A percentile compares a stretch with the other conserved stretches of the same genome.
These are phyloP conservation scores for Leccinum pachyderme DNA, from an alignment of 1,284 basidiomycete species.

Conservation along the genomic window DNA sequence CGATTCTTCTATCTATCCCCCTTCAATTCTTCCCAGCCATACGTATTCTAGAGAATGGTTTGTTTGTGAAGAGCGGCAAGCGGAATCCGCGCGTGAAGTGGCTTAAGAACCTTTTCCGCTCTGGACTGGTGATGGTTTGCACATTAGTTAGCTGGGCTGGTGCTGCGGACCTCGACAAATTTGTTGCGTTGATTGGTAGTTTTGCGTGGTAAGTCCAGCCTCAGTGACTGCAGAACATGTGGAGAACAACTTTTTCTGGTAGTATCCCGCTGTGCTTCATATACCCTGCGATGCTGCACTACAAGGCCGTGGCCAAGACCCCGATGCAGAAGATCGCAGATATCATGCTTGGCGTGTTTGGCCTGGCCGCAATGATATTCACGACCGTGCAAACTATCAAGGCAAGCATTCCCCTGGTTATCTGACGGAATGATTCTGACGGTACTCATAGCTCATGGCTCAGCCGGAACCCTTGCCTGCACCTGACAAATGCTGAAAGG, in stretches of 20 bases:
- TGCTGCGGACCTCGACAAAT: conserved; percentile 93
- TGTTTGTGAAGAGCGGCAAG: conserved; percentile 93
- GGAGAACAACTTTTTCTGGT: conserved; percentile 11
- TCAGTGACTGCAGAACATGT: conserved; percentile 5
- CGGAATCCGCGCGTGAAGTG: conserved; percentile 69
- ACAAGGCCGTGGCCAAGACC: conserved; percentile 83
- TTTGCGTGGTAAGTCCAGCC: conserved; percentile 80
- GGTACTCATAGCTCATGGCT: conserved; percentile 27
- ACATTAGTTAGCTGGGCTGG: conserved; percentile 81
- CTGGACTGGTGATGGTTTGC: conserved; percentile 72
- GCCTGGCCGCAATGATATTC: conserved; percentile 78
- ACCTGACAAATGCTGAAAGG: conserved; percentile 25
- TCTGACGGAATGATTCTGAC: conserved; percentile 16
- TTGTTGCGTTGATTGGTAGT: conserved; percentile 91
- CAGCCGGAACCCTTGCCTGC: conserved; percentile 13
- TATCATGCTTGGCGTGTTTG: conserved; percentile 80
- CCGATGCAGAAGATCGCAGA: conserved; percentile 71
- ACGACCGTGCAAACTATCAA: conserved; percentile 80
- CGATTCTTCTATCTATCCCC: conserved; percentile 92
- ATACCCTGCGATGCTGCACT: conserved; percentile 93
- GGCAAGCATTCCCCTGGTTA: conserved; percentile 36
- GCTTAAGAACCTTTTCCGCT: conserved; percentile 93
- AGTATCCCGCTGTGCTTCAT: conserved; percentile 94
- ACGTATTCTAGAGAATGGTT: conserved; percentile 93
- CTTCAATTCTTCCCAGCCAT: conserved; percentile 97